Percentiles rank a stretch among this genome's conserved stretches.
Conservation (phyloP, 2,329 filamentous ascomycete genomes). For the Fusarium chuoi region DNA sequence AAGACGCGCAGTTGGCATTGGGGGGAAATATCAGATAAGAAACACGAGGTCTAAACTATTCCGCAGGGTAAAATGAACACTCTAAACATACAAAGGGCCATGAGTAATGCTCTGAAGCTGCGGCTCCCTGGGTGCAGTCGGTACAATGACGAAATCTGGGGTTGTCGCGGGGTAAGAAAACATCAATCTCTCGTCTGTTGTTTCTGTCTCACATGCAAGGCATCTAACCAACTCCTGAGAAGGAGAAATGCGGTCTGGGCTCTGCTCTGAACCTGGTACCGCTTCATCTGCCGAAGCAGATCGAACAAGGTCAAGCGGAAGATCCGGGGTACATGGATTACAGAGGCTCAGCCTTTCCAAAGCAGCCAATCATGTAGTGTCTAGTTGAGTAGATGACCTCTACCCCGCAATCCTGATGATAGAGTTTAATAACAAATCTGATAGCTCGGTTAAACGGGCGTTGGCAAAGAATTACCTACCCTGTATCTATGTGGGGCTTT, state of each 20-base stretch:
- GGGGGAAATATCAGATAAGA: not conserved
- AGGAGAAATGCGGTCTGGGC: not conserved
- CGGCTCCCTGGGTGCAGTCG: not conserved
- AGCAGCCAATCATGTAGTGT: not conserved
- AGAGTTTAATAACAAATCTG: not conserved
- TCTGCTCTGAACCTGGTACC: not conserved
- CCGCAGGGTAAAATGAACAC: not conserved
- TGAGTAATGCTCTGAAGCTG: not conserved
- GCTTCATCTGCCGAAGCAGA: constrained; percentile 1
- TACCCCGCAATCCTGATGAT: not conserved
- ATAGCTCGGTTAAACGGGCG: not conserved
- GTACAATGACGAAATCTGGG: not conserved
- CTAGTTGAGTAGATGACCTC: not conserved
- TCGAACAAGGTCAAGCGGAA: not conserved
- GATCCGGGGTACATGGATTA: not conserved
- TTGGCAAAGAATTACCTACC: fast-evolving
- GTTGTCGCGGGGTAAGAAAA: not conserved
- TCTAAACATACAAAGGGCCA: not conserved
- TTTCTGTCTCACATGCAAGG: not conserved
- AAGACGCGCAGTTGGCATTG: not conserved
- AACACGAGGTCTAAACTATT: not conserved
- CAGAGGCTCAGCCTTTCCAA: not conserved
- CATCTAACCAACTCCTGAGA: not conserved
- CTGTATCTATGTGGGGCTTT: not conserved
- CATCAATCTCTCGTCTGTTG: too few relatives aligned